Evolutionary conservation across 768 basidiomycete genomes (phyloP), one percentile per base, ranked within the genome.

Genomic region (Lactarius tabidus): DNA sequence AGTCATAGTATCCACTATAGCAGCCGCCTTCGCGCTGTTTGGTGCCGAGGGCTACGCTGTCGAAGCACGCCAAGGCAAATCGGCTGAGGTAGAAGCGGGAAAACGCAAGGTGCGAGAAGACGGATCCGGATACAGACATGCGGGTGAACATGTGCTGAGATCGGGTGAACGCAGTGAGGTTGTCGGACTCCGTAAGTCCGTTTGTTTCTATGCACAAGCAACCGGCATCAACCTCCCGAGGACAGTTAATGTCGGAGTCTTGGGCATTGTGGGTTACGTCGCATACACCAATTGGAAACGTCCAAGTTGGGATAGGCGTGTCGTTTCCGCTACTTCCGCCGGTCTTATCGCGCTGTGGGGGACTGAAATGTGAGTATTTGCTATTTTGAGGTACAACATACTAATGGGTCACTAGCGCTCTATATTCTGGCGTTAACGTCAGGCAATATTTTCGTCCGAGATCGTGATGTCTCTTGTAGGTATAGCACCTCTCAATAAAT

Each of bases 151-250:
- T 45, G 71, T 89, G 33, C 74, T 89, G 36, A 79, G 87, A 57
- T 89, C 89, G 29, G 82, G 85, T 62, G 83, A 89, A 3, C 78
- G 88, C 14, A 84, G 88, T 59, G 86, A 90, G 55, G 69, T 89
- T 12, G 73, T 87, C 51, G 87, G 88, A 59, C 64, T 85, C 41
- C 66, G 88, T 89, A 71, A 75, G 84, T 76, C n/a, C 29, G 10
- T 52, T 43, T 53, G 7, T 52, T 51, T 51, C 35, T n/a, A 43
- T 18, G 6, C 36, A 10, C 54, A 33, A 17, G 18, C 18, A 15
- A 45, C 15, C 6, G 36, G 15, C n/a, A 35, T 33, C 31, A 23
- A 59, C 23, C 38, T 59, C 6, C 41, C 67, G 38, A 36, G 60
- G 31, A n/a, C 57, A 86, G 84, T 87, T 57, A 92, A 92, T 70